Evolutionary conservation across 2,329 filamentous ascomycete species (phyloP).

Genomic region (Sclerotinia glacialis): DNA sequence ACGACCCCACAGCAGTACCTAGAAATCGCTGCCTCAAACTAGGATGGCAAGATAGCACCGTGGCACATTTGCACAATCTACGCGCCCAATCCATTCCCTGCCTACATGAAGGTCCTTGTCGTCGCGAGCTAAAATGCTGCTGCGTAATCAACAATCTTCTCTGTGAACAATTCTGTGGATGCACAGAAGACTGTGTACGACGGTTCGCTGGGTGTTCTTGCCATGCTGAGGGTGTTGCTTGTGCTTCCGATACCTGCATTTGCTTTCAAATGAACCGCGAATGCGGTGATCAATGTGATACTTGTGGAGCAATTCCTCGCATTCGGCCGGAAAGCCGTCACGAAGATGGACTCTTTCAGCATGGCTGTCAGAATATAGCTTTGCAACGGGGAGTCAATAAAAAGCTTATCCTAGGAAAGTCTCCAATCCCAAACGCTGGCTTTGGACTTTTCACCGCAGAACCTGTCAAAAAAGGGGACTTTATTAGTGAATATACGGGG

Average conservation of each 20-base stretch:
- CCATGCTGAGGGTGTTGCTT: slow-evolving; percentile 57
- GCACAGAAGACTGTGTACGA: slow-evolving; percentile 58
- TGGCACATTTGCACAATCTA: slow-evolving; percentile 35
- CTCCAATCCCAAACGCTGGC: slow-evolving; percentile 64
- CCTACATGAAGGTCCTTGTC: slow-evolving; percentile 66
- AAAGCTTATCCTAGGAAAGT: slow-evolving; percentile 65
- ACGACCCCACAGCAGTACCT: slow-evolving; percentile 33
- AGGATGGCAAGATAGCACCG: slow-evolving; percentile 33
- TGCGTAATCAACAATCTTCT: slow-evolving; percentile 61
- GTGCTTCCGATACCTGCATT: slow-evolving; percentile 60
- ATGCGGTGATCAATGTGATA: slow-evolving; percentile 73
- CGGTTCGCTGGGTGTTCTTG: slow-evolving; percentile 69
- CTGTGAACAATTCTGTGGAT: slow-evolving; percentile 72
- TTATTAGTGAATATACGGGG: slow-evolving; percentile 76
- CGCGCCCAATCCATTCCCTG: slow-evolving; percentile 53
- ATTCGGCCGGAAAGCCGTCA: slow-evolving; percentile 67
- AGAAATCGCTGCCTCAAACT: slow-evolving; percentile 23
- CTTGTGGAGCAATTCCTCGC: slow-evolving; percentile 66
- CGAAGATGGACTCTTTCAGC: slow-evolving; percentile 53
- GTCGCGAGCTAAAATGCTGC: slow-evolving; percentile 50
- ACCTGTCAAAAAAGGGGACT: slow-evolving; percentile 54
- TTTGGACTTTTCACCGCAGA: slow-evolving; percentile 68
- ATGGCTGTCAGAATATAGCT: slow-evolving; percentile 68
- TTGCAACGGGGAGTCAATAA: slow-evolving; percentile 68
- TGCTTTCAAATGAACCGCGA: slow-evolving; percentile 72